Conservation (phyloP, 257 asterid species). For the Perilla frutescens region DNA sequence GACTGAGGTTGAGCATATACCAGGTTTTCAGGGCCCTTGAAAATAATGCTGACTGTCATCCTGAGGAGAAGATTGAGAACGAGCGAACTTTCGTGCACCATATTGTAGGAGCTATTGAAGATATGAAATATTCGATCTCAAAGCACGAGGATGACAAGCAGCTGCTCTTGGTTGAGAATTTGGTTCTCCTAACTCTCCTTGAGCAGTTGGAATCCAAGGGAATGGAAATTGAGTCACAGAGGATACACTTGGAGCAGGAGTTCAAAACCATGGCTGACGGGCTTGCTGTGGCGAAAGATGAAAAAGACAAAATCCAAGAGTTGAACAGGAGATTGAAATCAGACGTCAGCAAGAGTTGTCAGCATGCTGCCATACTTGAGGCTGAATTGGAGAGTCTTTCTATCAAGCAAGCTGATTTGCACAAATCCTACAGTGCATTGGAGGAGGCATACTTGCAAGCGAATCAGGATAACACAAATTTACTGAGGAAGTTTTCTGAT, state of each 20-base stretch:
- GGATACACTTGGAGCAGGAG: conserved; percentile 58
- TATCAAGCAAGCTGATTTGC: conserved; percentile 51
- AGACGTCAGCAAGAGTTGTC: conserved; percentile 46
- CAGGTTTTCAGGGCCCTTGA: conserved; percentile 71
- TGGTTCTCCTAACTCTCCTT: conserved; percentile 72
- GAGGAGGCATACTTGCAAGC: conserved; percentile 49
- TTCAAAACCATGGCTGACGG: conserved; percentile 49
- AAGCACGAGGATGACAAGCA: conserved; percentile 68
- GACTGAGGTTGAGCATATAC: conserved; percentile 73
- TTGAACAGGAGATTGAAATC: conserved; percentile 54
- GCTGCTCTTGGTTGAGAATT: conserved; percentile 71
- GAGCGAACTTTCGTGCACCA: conserved; percentile 58
- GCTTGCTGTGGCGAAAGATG: conserved; percentile 54
- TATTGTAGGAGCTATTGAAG: conserved; percentile 61
- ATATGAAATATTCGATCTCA: conserved; percentile 55
- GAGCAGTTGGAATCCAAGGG: conserved; percentile 75
- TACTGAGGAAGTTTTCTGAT: conserved; percentile 54
- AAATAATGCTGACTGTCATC: conserved; percentile 39
- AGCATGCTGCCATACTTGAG: conserved; percentile 49
- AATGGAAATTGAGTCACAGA: conserved; percentile 59
- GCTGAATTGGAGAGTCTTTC: conserved; percentile 59
- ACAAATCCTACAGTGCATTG: conserved; percentile 48
- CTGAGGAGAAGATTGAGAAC: conserved; percentile 58
- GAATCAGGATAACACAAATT: conserved; percentile 56
- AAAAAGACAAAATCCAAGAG: conserved; percentile 56